Percentiles rank a stretch among this genome's conserved stretches.
Evolutionary conservation across 2,329 filamentous ascomycete genomes (phyloP).

Genomic region (Fusarium redolens): DNA sequence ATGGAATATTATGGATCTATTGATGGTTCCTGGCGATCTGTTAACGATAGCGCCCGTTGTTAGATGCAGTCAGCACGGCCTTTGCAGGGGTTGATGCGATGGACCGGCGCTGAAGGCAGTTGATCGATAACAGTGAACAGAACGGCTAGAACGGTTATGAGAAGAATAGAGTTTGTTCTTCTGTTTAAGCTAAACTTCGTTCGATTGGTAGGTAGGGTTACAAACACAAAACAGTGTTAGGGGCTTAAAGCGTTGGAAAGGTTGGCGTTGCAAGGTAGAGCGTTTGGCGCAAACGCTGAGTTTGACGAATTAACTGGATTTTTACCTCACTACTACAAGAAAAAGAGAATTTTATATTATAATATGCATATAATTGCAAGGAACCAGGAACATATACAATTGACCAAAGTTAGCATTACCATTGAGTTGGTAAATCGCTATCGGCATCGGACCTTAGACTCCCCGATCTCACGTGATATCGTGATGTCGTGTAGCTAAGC

Average conservation of each 20-base stretch:
- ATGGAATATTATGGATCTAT: not conserved
- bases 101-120: not conserved
- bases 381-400: too few species aligned
- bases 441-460: slow-evolving; percentile 36
- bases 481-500: slow-evolving; percentile 43
- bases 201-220: not conserved
- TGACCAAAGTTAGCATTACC: too few species aligned
- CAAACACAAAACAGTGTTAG: not conserved
- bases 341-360: not conserved
- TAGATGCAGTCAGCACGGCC: slow-evolving; percentile 5
- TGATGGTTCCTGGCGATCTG: slow-evolving; percentile 20
- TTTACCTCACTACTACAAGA: not conserved
- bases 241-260: not conserved
- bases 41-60: not conserved
- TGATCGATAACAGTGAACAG: not conserved
- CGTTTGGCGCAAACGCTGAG: not conserved
- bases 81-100: slow-evolving; percentile 10
- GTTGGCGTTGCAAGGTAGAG: not conserved
- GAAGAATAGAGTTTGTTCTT: not conserved
- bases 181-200: not conserved
- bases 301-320: not conserved
- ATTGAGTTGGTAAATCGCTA: not conserved
- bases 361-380: too few species aligned
- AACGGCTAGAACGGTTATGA: not conserved
- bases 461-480: slow-evolving; percentile 43